Conservation (phyloP, 2,329 filamentous ascomycete genomes). For the Diaporthe citri region DNA sequence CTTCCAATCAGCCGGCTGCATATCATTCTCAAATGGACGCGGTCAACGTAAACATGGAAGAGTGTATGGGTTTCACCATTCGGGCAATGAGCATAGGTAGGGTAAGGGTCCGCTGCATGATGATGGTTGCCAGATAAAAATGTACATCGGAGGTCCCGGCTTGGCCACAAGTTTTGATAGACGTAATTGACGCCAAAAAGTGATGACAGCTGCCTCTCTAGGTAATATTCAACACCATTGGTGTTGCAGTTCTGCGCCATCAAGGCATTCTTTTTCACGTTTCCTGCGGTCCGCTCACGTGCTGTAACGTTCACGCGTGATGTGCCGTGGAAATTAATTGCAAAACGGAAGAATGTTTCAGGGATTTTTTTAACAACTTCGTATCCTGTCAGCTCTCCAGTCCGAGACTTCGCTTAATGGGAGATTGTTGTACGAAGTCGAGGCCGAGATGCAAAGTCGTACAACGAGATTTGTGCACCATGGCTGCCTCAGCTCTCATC, state of each 20-base stretch:
- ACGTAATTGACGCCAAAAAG: background rate
- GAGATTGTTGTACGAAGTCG: background rate
- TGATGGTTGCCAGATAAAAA: background rate
- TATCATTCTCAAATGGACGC: background rate
- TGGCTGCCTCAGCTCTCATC: background rate
- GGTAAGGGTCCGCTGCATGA: background rate
- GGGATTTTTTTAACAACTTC: accelerated
- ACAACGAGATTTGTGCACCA: background rate
- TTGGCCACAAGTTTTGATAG: background rate
- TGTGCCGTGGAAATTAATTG: background rate
- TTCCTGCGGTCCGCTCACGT: background rate
- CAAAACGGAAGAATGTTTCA: background rate
- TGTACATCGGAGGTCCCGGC: background rate
- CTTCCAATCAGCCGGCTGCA: background rate
- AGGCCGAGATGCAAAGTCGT: background rate
- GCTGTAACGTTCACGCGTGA: background rate
- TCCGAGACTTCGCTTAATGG: background rate
- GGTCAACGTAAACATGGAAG: background rate
- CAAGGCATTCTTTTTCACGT: background rate
- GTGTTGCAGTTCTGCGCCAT: background rate
- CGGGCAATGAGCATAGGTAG: too few species aligned
- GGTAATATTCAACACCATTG: too few species aligned
- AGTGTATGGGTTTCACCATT: background rate
- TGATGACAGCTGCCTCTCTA: too few species aligned
- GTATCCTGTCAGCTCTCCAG: background rate